These are phyloP conservation scores for Pontederia paniculata DNA, from an alignment of 176 grass and related monocot species.

Conservation along the genomic window DNA sequence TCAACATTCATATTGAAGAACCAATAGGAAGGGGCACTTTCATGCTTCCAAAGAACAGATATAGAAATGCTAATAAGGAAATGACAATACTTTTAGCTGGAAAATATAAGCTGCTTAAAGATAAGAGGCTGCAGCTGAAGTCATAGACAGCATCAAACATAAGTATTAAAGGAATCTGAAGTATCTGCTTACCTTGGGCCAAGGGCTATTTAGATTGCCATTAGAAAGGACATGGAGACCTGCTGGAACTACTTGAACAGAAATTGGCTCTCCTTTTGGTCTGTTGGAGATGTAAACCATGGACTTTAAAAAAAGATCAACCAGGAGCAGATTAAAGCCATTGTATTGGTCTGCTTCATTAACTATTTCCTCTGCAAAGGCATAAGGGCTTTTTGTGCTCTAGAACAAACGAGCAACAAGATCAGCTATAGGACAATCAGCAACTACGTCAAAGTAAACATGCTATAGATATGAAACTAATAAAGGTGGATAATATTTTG, in stretches of 20 bases:
- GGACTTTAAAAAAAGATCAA: slow-evolving; percentile 44
- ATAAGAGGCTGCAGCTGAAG: neutral
- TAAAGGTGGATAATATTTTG: too few relatives aligned
- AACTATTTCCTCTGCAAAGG: slow-evolving; percentile 57
- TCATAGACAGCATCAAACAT: neutral
- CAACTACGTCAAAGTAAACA: too few relatives aligned
- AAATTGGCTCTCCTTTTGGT: slow-evolving; percentile 30
- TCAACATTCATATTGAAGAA: too few relatives aligned
- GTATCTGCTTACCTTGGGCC: slow-evolving; percentile 57
- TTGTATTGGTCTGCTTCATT: slow-evolving; percentile 80
- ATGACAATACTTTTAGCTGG: too few relatives aligned
- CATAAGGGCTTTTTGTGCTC: slow-evolving; percentile 42
- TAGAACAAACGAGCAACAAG: slow-evolving; percentile 12
- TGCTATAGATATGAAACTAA: too few relatives aligned
- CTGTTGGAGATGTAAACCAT: slow-evolving; percentile 92
- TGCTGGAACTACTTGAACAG: slow-evolving; percentile 45
- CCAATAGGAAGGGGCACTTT: too few relatives aligned
- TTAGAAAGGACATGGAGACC: slow-evolving; percentile 90
- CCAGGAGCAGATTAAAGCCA: slow-evolving; percentile 76
- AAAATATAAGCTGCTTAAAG: neutral
- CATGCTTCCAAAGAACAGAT: too few relatives aligned
- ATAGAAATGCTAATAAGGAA: too few relatives aligned
- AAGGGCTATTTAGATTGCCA: slow-evolving; percentile 61
- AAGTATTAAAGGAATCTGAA: neutral
- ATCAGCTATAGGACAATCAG: neutral